Evolutionary conservation across 2,329 filamentous ascomycete genomes (phyloP).

Genomic region (Cryphonectria naterciae): DNA sequence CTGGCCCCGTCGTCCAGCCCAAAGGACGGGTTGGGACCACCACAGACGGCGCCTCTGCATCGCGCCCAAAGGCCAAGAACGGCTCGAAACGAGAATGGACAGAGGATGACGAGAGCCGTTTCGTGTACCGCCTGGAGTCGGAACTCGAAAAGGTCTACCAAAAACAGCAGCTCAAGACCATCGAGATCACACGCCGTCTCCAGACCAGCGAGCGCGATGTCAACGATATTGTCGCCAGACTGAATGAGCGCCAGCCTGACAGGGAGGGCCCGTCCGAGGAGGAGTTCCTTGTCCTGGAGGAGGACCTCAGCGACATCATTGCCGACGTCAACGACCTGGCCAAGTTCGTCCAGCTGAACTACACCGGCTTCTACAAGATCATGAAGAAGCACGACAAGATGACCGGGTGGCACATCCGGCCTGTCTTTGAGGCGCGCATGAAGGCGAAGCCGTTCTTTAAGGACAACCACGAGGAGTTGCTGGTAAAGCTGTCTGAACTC

Average conservation of each 20-base stretch:
- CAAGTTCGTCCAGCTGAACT: constrained; percentile 98
- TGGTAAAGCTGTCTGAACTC: constrained; percentile 90
- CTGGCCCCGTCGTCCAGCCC: constrained; percentile 46
- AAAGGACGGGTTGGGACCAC: constrained; percentile 46
- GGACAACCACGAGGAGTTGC: constrained; percentile 96
- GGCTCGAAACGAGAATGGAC: constrained; percentile 71
- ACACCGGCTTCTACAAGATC: constrained; percentile 99
- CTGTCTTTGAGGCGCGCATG: constrained; percentile 92
- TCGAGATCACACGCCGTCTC: constrained; percentile 92
- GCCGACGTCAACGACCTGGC: constrained; percentile 97
- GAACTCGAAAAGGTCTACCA: constrained; percentile 98
- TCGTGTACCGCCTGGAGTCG: constrained; percentile 82
- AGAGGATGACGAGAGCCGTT: constrained; percentile 87
- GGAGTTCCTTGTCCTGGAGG: constrained; percentile 91
- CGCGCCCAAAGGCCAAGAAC: constrained; percentile 42
- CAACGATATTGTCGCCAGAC: constrained; percentile 77
- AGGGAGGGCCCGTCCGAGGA: constrained; percentile 76
- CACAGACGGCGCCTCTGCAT: constrained; percentile 38
- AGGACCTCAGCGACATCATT: constrained; percentile 96
- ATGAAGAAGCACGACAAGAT: constrained; percentile 99
- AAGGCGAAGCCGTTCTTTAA: constrained; percentile 98
- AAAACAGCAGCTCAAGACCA: constrained; percentile 96
- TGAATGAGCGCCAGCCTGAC: constrained; percentile 64
- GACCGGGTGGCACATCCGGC: constrained; percentile 89
- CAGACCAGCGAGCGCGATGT: constrained; percentile 88